Conservation (phyloP, 2,329 filamentous ascomycete species). For the Clonostachys rosea region DNA sequence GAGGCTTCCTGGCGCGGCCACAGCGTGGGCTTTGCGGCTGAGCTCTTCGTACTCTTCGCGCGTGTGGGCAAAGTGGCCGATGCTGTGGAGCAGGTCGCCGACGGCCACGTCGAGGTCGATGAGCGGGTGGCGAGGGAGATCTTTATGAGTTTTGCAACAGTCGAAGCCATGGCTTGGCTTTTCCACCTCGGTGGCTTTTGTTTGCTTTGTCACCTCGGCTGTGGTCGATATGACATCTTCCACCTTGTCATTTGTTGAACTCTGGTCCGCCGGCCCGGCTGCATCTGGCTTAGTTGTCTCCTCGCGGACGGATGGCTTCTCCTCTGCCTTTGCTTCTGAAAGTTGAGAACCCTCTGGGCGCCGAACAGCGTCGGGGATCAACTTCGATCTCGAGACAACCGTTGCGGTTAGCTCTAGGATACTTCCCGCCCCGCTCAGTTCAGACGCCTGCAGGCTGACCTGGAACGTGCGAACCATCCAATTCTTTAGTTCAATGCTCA, state of each 20-base stretch:
- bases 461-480: conserved; percentile 14
- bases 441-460: conserved; percentile 16
- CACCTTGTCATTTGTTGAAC: too few relatives aligned
- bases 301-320: not conserved
- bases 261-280: too few relatives aligned
- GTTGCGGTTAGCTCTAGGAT: conserved; percentile 14
- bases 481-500: conserved; percentile 14
- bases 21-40: not conserved
- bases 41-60: conserved; percentile 7
- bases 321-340: too few relatives aligned
- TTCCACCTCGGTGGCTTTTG: not conserved
- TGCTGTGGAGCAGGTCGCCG: conserved; percentile 7
- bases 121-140: conserved; percentile 9
- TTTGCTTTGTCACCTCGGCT: not conserved
- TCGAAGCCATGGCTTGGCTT: not conserved
- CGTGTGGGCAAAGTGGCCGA: conserved; percentile 3
- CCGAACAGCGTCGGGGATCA: not conserved
- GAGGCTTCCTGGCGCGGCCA: not conserved
- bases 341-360: too few relatives aligned
- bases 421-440: conserved; percentile 13
- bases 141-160: conserved; percentile 1
- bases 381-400: conserved; percentile 15
- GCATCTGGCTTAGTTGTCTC: not conserved
- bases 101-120: conserved; percentile 8
- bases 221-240: not conserved